These are phyloP conservation scores for Chaetomium strumarium DNA, from an alignment of 2,329 filamentous ascomycete genomes.

Conservation along the genomic window DNA sequence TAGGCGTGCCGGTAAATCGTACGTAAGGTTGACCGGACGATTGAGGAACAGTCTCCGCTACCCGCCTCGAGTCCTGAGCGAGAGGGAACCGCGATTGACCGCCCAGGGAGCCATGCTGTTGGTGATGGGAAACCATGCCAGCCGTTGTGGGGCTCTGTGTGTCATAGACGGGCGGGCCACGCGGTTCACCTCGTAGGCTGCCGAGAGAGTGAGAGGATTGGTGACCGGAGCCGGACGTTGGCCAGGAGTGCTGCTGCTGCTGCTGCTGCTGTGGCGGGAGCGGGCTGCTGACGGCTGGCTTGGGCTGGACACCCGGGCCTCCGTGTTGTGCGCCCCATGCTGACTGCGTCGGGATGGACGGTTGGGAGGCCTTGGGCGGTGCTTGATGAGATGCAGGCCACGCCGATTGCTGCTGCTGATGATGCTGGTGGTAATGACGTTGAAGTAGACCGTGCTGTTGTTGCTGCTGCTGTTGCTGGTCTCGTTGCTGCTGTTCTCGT, in stretches of 20 bases:
- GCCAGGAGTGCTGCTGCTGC: slow-evolving; percentile 23
- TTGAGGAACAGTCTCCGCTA: not conserved
- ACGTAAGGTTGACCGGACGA: slow-evolving; percentile 13
- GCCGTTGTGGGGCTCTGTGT: slow-evolving; percentile 19
- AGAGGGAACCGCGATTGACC: slow-evolving; percentile 20
- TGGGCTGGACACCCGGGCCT: slow-evolving; percentile 15
- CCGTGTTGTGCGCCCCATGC: slow-evolving; percentile 26
- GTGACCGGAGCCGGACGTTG: slow-evolving; percentile 22
- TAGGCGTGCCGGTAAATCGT: slow-evolving; percentile 22
- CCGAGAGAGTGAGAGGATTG: slow-evolving; percentile 24
- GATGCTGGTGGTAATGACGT: slow-evolving; percentile 16
- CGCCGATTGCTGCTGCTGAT: slow-evolving; percentile 14
- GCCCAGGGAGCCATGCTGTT: slow-evolving; percentile 28
- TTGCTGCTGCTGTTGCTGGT: slow-evolving; percentile 22
- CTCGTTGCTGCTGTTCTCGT: slow-evolving; percentile 19
- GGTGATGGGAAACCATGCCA: slow-evolving; percentile 24
- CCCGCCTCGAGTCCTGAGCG: slow-evolving; percentile 16
- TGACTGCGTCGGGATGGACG: slow-evolving; percentile 18
- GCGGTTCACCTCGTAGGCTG: slow-evolving; percentile 21
- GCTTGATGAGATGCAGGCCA: slow-evolving; percentile 17
- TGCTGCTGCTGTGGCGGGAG: slow-evolving; percentile 10
- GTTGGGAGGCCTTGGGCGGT: slow-evolving; percentile 19
- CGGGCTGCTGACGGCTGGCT: slow-evolving; percentile 21
- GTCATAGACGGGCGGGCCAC: slow-evolving; percentile 22
- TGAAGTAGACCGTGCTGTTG: slow-evolving; percentile 16